phyloP scores from a whole-genome alignment of 169 alveolate genomes.

The Plasmodium berghei region DNA sequence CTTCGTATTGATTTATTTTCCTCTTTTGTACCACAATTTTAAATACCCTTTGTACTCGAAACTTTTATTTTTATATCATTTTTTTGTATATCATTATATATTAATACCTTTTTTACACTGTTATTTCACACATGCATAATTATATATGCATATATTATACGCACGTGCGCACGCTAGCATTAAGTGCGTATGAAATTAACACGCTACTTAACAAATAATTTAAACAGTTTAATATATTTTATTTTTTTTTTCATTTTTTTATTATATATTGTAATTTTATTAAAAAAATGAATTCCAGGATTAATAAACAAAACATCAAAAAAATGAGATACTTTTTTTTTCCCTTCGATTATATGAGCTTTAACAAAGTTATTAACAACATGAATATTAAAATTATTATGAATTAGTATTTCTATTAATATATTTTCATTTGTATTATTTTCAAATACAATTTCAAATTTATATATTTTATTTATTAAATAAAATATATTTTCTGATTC shows the following conservation, averaged over 20 bases:
- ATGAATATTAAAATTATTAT: conserved; percentile 57
- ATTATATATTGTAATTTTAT: conserved; percentile 68
- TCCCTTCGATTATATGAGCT: conserved; percentile 46
- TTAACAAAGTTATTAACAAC: conserved; percentile 69
- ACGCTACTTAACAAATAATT: conserved; percentile 42
- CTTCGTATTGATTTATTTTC: background rate
- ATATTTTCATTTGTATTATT: conserved; percentile 52
- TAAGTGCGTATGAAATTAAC: background rate
- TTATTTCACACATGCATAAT: background rate
- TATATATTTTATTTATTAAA: conserved; percentile 47
- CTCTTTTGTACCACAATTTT: conserved; percentile 8
- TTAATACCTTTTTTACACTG: background rate
- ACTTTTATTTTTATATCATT: background rate
- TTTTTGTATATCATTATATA: conserved; percentile 1
- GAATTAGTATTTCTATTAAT: conserved; percentile 45
- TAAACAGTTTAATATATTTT: conserved; percentile 48
- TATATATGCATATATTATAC: conserved; percentile 1
- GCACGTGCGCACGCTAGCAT: conserved; percentile 5
- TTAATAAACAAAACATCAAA: conserved; percentile 68
- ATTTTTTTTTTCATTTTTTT: conserved; percentile 54
- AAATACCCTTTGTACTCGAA: conserved; percentile 11
- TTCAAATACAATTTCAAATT: conserved; percentile 70
- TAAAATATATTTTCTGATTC: conserved; percentile 26
- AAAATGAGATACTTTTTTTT: conserved; percentile 62
- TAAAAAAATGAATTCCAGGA: conserved; percentile 72